Percentiles rank a stretch among this genome's conserved stretches.
Conservation (phyloP, 164 flowering plant species). For the Platanus orientalis region DNA sequence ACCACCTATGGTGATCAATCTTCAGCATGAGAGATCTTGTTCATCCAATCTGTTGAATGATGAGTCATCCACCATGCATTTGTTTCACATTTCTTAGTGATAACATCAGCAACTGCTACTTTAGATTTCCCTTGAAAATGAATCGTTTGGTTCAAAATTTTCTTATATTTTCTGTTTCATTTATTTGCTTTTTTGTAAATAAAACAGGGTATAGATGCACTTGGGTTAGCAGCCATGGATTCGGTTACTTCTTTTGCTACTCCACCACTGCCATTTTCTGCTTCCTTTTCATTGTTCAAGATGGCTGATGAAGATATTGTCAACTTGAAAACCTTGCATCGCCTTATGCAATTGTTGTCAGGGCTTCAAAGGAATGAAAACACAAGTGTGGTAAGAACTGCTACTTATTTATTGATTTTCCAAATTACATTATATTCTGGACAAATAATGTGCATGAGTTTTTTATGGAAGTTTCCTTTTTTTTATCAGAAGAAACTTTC, state of each 20-base stretch:
- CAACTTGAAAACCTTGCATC: conserved; percentile 64
- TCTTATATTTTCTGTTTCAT: conserved; percentile 4
- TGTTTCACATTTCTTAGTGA: too few species aligned
- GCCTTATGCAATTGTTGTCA: conserved; percentile 54
- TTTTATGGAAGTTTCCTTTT: too few species aligned
- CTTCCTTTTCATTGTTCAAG: conserved; percentile 24
- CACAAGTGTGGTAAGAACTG: conserved; percentile 26
- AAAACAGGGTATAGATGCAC: conserved; percentile 84
- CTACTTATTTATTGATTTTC: not conserved
- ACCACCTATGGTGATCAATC: not conserved
- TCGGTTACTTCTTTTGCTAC: conserved; percentile 39
- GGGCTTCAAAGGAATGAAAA: conserved; percentile 34
- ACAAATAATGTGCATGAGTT: too few species aligned
- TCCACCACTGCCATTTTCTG: conserved; percentile 44
- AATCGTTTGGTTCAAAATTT: not conserved
- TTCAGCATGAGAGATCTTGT: not conserved
- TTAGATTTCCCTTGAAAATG: not conserved
- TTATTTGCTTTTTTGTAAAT: conserved; percentile 12
- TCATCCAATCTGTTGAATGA: not conserved
- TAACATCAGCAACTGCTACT: not conserved
- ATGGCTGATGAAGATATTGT: conserved; percentile 64
- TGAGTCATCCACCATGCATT: not conserved
- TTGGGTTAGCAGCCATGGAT: conserved; percentile 68
- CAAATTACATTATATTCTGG: not conserved
- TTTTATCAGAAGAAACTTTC: too few species aligned